Conservation (phyloP, 257 asterid species). For the Ilex asprella region DNA sequence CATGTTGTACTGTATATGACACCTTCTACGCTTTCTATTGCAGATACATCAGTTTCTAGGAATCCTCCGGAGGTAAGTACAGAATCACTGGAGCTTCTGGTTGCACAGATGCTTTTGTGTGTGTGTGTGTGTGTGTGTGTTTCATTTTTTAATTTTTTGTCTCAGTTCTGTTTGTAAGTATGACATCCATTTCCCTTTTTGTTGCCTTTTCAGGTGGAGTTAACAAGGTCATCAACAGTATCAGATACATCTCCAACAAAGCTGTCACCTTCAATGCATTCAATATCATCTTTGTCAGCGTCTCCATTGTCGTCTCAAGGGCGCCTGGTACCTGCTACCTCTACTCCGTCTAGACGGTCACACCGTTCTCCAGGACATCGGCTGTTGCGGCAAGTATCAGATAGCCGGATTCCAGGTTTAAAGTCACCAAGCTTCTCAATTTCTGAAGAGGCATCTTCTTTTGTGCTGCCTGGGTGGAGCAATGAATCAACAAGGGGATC, state of each 20-base stretch:
- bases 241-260: conserved; percentile 60
- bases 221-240: conserved; percentile 40
- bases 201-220: conserved; percentile 39
- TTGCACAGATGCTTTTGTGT: background rate
- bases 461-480: conserved; percentile 56
- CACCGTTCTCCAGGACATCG: conserved; percentile 61
- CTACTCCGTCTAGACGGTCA: conserved; percentile 70
- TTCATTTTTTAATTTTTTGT: background rate
- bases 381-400: conserved; percentile 65
- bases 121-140: too few species aligned
- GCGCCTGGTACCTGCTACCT: conserved; percentile 53
- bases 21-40: conserved; percentile 1
- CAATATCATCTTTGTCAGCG: conserved; percentile 59
- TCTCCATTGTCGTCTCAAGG: conserved; percentile 64
- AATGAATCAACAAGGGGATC: conserved; percentile 69
- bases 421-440: conserved; percentile 68
- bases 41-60: conserved; percentile 26
- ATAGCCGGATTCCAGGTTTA: conserved; percentile 50
- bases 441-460: conserved; percentile 63
- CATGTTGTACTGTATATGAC: background rate
- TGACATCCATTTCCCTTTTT: background rate
- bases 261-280: conserved; percentile 63
- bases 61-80: conserved; percentile 26
- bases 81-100: background rate
- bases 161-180: conserved; percentile 1